Evolutionary conservation across 2,329 filamentous ascomycete species (phyloP).

Genomic region (Paradendryphiella salina): DNA sequence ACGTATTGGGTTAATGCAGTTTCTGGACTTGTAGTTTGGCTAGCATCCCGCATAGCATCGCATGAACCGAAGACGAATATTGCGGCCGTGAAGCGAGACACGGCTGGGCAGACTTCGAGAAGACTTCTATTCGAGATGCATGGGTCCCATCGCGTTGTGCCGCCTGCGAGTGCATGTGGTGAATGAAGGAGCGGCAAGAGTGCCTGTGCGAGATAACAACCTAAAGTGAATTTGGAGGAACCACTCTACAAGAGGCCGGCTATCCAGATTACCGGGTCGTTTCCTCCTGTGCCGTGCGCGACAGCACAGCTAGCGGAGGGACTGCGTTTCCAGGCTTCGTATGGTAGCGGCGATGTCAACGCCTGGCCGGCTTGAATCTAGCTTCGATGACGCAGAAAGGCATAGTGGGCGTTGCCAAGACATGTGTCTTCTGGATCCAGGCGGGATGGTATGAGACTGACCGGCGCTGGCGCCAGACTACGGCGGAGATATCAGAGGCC

Average conservation of each 20-base stretch:
- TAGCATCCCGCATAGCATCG: constrained; percentile 12
- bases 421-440: neutral
- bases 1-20: constrained; percentile 13
- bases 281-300: constrained; percentile 23
- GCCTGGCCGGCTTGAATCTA: neutral
- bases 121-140: constrained; percentile 1
- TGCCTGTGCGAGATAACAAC: neutral
- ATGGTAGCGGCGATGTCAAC: neutral
- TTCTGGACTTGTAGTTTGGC: constrained; percentile 16
- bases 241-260: neutral
- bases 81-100: constrained; percentile 10
- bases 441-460: constrained; percentile 5
- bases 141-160: constrained; percentile 1
- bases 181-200: neutral
- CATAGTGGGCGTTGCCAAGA: constrained; percentile 13
- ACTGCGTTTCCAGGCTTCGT: neutral
- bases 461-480: constrained; percentile 8
- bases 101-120: constrained; percentile 8
- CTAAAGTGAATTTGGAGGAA: constrained; percentile 1
- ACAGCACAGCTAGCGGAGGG: constrained; percentile 14
- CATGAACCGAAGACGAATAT: constrained; percentile 29
- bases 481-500: constrained; percentile 5
- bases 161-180: constrained; percentile 4
- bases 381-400: neutral
- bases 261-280: constrained; percentile 20